phyloP scores from a whole-genome alignment of 2,329 filamentous ascomycete genomes.

The Penicillium polonicum region DNA sequence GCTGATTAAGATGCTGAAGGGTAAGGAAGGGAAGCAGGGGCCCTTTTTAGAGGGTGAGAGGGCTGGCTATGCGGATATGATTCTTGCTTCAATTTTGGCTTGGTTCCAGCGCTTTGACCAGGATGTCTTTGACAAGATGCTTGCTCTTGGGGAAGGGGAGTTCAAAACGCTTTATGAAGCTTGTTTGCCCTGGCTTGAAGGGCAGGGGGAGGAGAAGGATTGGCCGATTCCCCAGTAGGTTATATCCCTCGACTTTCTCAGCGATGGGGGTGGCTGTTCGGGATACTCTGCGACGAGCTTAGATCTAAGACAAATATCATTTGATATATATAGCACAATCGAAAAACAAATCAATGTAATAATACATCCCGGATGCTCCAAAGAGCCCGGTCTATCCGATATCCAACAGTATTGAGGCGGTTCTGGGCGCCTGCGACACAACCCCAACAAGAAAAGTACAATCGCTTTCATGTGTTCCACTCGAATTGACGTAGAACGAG shows the following conservation, averaged over 20 bases:
- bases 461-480: slow-evolving; percentile 10
- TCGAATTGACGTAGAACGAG: neutral
- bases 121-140: slow-evolving; percentile 24
- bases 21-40: slow-evolving; percentile 30
- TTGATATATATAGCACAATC: slow-evolving; percentile 30
- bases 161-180: slow-evolving; percentile 31
- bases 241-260: neutral
- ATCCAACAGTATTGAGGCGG: slow-evolving; percentile 12
- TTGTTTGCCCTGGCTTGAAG: slow-evolving; percentile 33
- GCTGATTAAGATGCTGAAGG: slow-evolving; percentile 30
- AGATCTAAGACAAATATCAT: slow-evolving; percentile 17
- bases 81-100: slow-evolving; percentile 25
- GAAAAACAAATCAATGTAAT: slow-evolving; percentile 27
- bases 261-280: neutral
- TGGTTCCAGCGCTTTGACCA: slow-evolving; percentile 28
- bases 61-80: slow-evolving; percentile 33
- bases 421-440: slow-evolving; percentile 11
- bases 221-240: slow-evolving; percentile 27
- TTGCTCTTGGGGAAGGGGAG: slow-evolving; percentile 30
- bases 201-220: slow-evolving; percentile 36
- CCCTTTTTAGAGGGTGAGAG: slow-evolving; percentile 37
- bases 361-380: slow-evolving; percentile 30
- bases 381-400: slow-evolving; percentile 12
- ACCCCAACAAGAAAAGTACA: slow-evolving; percentile 10
- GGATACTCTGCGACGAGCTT: neutral